These are phyloP conservation scores for Aureobasidium musti DNA, from an alignment of 2,329 filamentous ascomycete species.

Conservation along the genomic window DNA sequence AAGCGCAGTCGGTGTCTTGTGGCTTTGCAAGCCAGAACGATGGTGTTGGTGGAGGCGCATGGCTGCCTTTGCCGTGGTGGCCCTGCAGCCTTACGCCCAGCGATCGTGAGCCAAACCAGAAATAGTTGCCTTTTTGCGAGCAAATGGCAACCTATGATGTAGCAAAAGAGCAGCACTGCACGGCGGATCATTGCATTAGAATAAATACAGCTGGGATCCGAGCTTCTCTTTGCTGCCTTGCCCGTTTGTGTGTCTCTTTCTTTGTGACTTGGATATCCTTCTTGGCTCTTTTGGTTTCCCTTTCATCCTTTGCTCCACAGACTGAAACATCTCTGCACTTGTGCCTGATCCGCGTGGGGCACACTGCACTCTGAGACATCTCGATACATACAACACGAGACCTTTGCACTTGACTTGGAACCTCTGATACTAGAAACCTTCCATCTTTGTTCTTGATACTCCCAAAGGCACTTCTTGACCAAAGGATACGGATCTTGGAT, in stretches of 20 bases:
- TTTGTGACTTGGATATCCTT: not conserved
- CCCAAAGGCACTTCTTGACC: not conserved
- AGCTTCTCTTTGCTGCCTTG: not conserved
- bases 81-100: slow-evolving; percentile 1
- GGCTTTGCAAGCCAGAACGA: not conserved
- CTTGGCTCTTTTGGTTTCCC: not conserved
- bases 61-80: not conserved
- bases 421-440: not conserved
- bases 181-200: slow-evolving; percentile 14
- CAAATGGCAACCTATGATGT: not conserved
- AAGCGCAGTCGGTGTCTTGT: slow-evolving; percentile 3
- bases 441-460: not conserved
- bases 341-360: slow-evolving; percentile 17
- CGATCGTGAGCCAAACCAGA: not conserved
- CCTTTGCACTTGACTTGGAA: slow-evolving; percentile 16
- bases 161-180: not conserved
- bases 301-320: not conserved
- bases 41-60: slow-evolving; percentile 7
- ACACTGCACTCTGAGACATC: slow-evolving; percentile 8
- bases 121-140: not conserved
- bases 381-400: slow-evolving; percentile 16
- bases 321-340: slow-evolving; percentile 15
- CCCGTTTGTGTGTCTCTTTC: too few species aligned
- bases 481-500: too few species aligned
- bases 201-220: not conserved